Conservation (phyloP, 202 grass and related monocot species). For the Setaria italica region DNA sequence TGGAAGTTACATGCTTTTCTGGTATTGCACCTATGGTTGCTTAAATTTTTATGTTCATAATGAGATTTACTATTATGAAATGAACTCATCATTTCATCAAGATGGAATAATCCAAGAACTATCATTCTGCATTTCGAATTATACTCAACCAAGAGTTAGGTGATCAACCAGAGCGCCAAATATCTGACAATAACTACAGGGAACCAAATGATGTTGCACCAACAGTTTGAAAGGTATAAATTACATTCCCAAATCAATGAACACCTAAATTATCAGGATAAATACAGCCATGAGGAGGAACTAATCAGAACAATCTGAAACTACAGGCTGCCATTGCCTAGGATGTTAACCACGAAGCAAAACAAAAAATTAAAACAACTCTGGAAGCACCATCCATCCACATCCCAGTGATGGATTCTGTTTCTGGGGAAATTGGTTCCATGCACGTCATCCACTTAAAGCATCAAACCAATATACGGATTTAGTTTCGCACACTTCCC, state of each 20-base stretch:
- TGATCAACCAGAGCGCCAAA: not conserved
- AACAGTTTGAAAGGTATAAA: not conserved
- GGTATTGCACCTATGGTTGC: not conserved
- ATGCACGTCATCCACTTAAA: not conserved
- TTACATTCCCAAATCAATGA: not conserved
- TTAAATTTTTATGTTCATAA: not conserved
- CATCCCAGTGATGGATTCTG: not conserved
- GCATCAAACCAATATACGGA: not conserved
- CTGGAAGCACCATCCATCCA: not conserved
- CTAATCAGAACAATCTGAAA: not conserved
- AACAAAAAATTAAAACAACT: not conserved
- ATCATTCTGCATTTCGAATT: not conserved
- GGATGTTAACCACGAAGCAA: not conserved
- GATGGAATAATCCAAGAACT: not conserved
- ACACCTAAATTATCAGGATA: not conserved
- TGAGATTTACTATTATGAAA: not conserved
- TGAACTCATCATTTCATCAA: no score
- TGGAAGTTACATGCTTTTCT: not conserved
- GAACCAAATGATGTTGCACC: not conserved
- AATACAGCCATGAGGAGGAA: not conserved
- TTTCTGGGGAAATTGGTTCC: not conserved
- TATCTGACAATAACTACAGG: not conserved
- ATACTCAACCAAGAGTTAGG: not conserved
- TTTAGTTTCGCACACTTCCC: not conserved
- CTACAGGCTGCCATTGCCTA: not conserved